These are phyloP conservation scores for Acanthamoeba divionensis DNA, from an alignment of 208 protist species.

Conservation along the genomic window DNA sequence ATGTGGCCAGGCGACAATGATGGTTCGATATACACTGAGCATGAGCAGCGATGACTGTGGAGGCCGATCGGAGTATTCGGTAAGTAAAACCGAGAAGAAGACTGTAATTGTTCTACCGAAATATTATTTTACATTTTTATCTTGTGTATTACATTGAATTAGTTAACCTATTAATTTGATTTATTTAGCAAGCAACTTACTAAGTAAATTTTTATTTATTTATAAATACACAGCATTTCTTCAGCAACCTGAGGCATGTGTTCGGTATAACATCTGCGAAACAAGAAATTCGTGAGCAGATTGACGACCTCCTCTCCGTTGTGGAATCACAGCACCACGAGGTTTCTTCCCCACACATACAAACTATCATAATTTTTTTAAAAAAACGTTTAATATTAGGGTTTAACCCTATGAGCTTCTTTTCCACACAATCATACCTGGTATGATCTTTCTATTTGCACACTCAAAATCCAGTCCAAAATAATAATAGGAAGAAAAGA, in stretches of 20 bases:
- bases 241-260: background rate
- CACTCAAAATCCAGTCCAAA: no score
- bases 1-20: constrained; percentile 1
- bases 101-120: no score
- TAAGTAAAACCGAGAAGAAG: no score
- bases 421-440: background rate
- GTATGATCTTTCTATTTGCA: no score
- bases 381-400: background rate
- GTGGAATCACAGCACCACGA: constrained; percentile 4
- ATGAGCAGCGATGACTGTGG: constrained; percentile 51
- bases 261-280: constrained; percentile 15
- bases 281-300: constrained; percentile 22
- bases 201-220: background rate
- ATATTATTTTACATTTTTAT: no score
- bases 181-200: background rate
- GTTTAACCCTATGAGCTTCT: background rate
- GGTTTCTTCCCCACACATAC: no score
- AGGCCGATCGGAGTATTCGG: constrained; percentile 10
- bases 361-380: background rate
- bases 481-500: background rate
- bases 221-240: background rate
- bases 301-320: background rate
- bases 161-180: background rate
- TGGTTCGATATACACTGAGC: constrained; percentile 6
- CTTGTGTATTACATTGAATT: no score